phyloP scores from a whole-genome alignment of 177 flowering plant species.

The Vitis hybrid region DNA sequence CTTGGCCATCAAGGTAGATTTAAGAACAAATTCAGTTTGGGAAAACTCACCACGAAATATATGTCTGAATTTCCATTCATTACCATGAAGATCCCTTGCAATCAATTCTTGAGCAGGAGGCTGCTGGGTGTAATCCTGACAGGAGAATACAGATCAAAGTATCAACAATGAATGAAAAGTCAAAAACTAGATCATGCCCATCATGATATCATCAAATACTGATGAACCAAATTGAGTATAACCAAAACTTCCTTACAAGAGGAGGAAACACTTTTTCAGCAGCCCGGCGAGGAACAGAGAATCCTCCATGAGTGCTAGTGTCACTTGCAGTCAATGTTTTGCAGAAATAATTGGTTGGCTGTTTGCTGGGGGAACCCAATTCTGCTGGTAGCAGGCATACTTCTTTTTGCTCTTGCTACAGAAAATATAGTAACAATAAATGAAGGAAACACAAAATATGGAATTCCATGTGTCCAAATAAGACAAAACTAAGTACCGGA shows the following conservation, averaged over 20 bases:
- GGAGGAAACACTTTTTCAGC: slow-evolving; percentile 52
- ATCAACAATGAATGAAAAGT: not conserved
- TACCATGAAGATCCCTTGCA: slow-evolving; percentile 43
- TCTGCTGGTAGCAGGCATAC: slow-evolving; percentile 34
- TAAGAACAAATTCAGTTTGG: not conserved
- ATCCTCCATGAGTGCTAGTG: slow-evolving; percentile 47
- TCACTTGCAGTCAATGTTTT: slow-evolving; percentile 43
- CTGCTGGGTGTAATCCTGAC: slow-evolving; percentile 37
- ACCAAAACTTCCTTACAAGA: slow-evolving; percentile 21
- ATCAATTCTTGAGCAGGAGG: slow-evolving; percentile 45
- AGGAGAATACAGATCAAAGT: slow-evolving; percentile 1
- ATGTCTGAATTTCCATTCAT: slow-evolving; percentile 45
- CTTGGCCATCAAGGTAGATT: not conserved
- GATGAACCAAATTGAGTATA: too few species aligned
- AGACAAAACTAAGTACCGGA: slow-evolving; percentile 22
- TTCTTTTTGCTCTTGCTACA: slow-evolving; percentile 40
- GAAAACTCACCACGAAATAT: slow-evolving; percentile 34
- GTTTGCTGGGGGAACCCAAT: slow-evolving; percentile 37
- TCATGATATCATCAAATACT: too few species aligned
- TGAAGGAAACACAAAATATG: not conserved
- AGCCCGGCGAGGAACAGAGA: slow-evolving; percentile 47
- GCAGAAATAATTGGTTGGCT: slow-evolving; percentile 44
- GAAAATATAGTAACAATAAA: not conserved
- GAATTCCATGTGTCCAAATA: not conserved
- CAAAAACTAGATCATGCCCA: not conserved